Evolutionary conservation across 208 protist species (phyloP), one percentile per base, ranked within the genome.

Genomic region (Crithidia brevicula): DNA sequence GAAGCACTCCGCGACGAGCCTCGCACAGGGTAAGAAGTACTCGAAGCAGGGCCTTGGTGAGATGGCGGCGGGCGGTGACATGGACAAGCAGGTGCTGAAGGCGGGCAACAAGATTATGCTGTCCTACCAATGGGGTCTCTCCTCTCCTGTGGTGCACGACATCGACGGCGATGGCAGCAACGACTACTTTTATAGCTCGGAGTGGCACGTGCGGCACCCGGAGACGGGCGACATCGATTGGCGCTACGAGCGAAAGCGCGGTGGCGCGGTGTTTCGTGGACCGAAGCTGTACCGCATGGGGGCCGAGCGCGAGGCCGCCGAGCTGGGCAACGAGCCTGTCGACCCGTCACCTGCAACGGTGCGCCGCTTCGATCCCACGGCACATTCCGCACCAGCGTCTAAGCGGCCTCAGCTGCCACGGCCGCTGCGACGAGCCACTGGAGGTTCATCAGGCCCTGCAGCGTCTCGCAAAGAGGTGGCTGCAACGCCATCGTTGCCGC

Each of bases 221-320:
- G 58, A 72, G 25, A 93, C 90, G 13, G 83, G 90, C 11, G 90
- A 96, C 63, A 88, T 96, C 66, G 90, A 96, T 66, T 96, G 87
- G 84, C 83, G 87, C 27, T 93, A 93, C 50, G 90, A 96, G 69
- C 81, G 79, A 57, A 91, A 91, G 70, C 63, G 63, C 10, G 87
- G 90, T 18, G 90, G 90, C 1, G 63, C 87, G 6, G 65, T 91
- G 5, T 91, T 96, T 31, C 74, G 83, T 15, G 90, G 90, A 7
- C 90, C 90, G 22, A 72, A 76, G 38, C 82, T 93, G 62, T 96
- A 96, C 69, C 49, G 73, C 20, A 78, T 93, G 53, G 90, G 90
- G 2, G 85, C 73, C 4, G 33, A 81, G 54, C 77, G 85, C 22
- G 85, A 95, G 66, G 79, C 81, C 11, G 27, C 6, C 9, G 87